Evolutionary conservation across 2,329 filamentous ascomycete species (phyloP).

Genomic region (Amauroascus verrucosus): DNA sequence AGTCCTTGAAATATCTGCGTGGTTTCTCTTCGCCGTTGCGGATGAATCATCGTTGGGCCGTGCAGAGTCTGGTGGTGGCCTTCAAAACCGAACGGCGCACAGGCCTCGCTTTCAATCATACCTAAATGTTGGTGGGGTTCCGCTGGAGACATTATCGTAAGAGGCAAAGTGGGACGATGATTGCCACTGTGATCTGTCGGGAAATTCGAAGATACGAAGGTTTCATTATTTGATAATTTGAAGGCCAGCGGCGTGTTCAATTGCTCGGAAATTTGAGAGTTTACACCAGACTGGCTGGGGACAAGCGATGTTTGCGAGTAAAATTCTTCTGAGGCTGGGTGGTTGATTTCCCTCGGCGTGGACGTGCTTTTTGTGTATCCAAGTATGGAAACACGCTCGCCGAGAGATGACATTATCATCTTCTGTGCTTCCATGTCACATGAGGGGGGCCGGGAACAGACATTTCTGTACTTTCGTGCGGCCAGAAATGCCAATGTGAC

Average conservation of each 20-base stretch:
- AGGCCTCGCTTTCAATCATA: neutral
- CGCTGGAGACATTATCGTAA: neutral
- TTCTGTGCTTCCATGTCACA: neutral
- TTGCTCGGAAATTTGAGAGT: neutral
- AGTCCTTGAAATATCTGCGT: constrained; percentile 26
- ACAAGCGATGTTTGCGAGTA: neutral
- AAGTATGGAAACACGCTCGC: neutral
- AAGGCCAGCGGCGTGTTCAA: neutral
- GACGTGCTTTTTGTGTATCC: no score
- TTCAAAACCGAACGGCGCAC: neutral
- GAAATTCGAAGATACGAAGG: neutral
- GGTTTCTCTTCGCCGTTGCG: constrained; percentile 21
- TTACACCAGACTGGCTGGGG: neutral
- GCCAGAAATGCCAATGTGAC: neutral
- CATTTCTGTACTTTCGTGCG: neutral
- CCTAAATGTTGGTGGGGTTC: neutral
- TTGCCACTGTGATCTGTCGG: neutral
- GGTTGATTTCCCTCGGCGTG: neutral
- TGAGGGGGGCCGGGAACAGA: no score
- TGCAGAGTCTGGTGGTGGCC: neutral
- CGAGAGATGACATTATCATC: neutral
- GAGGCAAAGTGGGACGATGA: neutral
- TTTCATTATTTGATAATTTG: neutral
- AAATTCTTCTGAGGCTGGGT: neutral
- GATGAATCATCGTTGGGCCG: neutral